Conservation (phyloP, 2,329 filamentous ascomycete genomes). For the Dactylellina haptotyla region DNA sequence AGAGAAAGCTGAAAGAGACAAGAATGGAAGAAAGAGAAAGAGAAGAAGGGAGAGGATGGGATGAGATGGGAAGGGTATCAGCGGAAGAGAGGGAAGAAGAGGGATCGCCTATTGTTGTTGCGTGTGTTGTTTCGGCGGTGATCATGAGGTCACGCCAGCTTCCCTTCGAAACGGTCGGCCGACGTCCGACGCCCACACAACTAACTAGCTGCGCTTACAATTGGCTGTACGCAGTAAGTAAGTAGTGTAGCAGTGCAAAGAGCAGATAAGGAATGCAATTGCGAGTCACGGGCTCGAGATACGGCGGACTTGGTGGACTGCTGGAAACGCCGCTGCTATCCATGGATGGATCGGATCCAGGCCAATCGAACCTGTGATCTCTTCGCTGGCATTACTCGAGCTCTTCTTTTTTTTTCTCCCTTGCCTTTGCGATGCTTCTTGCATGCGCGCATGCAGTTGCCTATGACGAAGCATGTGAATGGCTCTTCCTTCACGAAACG, state of each 20-base stretch:
- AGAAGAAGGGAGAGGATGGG: slow-evolving; percentile 4
- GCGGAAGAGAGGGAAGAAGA: not conserved
- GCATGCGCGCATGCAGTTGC: slow-evolving; percentile 29
- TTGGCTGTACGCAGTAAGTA: too few species aligned
- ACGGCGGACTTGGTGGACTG: too few species aligned
- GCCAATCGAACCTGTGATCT: slow-evolving; percentile 24
- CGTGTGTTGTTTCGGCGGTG: slow-evolving; percentile 40
- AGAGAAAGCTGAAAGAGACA: not conserved
- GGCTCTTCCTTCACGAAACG: slow-evolving; percentile 11
- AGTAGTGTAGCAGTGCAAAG: too few species aligned
- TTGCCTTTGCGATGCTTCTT: not conserved
- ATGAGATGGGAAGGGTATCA: slow-evolving; percentile 6
- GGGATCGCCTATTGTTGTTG: not conserved
- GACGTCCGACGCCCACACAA: too few species aligned
- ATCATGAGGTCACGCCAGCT: slow-evolving; percentile 50
- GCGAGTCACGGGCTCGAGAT: slow-evolving; percentile 2
- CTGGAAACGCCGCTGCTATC: not conserved
- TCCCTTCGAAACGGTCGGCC: not conserved
- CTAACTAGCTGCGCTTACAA: too few species aligned
- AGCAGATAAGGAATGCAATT: too few species aligned
- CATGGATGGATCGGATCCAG: slow-evolving; percentile 16
- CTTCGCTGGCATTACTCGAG: slow-evolving; percentile 18
- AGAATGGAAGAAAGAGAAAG: not conserved
- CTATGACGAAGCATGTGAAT: slow-evolving; percentile 45
- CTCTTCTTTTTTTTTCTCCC: not conserved